Percentiles rank a stretch among this genome's conserved stretches.
Evolutionary conservation across 2,329 filamentous ascomycete genomes (phyloP).

Genomic region (Rosellinia necatrix): DNA sequence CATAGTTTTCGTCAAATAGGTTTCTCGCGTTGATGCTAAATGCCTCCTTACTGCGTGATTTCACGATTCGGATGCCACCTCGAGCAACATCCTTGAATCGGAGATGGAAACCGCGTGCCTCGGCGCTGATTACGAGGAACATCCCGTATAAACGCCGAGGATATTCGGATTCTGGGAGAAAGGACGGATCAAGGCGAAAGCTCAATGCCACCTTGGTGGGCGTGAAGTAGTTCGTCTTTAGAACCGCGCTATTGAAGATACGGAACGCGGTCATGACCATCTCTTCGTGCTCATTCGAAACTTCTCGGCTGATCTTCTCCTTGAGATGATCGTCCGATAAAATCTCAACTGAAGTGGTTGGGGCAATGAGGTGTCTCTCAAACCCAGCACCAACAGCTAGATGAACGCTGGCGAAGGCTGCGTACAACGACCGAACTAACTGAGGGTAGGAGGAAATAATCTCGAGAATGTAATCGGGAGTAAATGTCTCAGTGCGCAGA

Average conservation of each 20-base stretch:
- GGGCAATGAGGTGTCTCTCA: constrained; percentile 56
- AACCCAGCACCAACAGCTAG: constrained; percentile 60
- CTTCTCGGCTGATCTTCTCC: constrained; percentile 77
- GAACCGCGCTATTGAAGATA: constrained; percentile 88
- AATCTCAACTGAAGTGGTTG: constrained; percentile 66
- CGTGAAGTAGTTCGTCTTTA: constrained; percentile 98
- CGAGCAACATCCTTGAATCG: constrained; percentile 97
- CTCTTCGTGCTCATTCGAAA: constrained; percentile 90
- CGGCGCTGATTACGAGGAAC: constrained; percentile 97
- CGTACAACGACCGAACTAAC: constrained; percentile 84
- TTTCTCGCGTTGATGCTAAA: constrained; percentile 96
- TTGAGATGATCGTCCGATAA: constrained; percentile 75
- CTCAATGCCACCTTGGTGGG: constrained; percentile 97
- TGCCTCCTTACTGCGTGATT: constrained; percentile 93
- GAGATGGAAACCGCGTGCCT: constrained; percentile 95
- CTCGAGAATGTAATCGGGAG: constrained; percentile 95
- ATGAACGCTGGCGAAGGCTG: constrained; percentile 89
- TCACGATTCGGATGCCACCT: constrained; percentile 97
- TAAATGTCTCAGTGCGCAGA: constrained; percentile 95
- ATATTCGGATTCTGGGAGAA: constrained; percentile 91
- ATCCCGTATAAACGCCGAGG: constrained; percentile 93
- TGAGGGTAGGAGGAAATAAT: constrained; percentile 92
- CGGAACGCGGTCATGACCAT: constrained; percentile 98
- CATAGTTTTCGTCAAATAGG: constrained; percentile 98
- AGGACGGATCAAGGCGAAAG: constrained; percentile 88